Conservation (phyloP, 768 basidiomycete species). For the Trametes meyenii region DNA sequence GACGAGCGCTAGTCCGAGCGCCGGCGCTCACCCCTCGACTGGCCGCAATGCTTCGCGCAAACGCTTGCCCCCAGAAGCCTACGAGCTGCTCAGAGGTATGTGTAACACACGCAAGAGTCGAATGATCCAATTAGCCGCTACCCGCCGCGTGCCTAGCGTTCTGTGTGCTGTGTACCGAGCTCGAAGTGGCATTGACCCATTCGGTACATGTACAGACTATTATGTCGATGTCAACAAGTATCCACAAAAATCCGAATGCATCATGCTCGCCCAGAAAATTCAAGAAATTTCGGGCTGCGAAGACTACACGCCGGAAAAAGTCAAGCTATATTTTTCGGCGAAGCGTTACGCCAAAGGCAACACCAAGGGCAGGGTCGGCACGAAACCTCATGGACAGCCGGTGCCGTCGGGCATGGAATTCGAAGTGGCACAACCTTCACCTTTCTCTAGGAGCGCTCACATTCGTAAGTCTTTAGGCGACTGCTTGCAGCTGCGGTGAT, state of each 20-base stretch:
- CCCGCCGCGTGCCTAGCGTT: not conserved
- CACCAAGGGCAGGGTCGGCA: not conserved
- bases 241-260: not conserved
- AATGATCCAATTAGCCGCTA: not conserved
- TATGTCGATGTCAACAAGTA: conserved; percentile 1
- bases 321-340: not conserved
- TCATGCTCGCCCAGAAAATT: conserved; percentile 4
- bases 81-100: conserved; percentile 14
- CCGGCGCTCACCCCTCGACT: not conserved
- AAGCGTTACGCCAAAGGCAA: conserved; percentile 9
- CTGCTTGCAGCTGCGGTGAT: not conserved
- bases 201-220: not conserved
- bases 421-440: too few species aligned
- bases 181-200: not conserved
- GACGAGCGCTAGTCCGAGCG: conserved; percentile 2
- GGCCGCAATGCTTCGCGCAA: not conserved
- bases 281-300: conserved; percentile 11
- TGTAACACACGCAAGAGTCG: not conserved
- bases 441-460: not conserved
- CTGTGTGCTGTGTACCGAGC: not conserved
- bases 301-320: conserved; percentile 17
- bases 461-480: conserved; percentile 15
- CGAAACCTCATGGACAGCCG: not conserved
- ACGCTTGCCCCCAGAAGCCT: conserved; percentile 7
- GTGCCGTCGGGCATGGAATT: too few species aligned